A percentile compares a stretch with the other conserved stretches of the same genome.
Evolutionary conservation across 306 rosid genomes (phyloP).

Genomic region (Begonia peltatifolia): DNA sequence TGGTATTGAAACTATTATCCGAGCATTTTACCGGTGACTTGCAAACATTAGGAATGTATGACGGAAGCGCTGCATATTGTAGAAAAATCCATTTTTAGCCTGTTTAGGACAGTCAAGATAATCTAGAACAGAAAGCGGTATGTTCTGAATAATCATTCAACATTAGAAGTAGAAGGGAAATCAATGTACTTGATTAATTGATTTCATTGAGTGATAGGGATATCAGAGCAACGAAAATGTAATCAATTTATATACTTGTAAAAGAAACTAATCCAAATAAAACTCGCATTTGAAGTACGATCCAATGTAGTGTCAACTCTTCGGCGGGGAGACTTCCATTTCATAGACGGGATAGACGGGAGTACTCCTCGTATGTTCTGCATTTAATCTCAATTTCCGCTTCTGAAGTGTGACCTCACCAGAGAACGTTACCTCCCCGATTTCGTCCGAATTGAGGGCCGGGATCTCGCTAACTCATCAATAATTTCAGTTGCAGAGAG

Average conservation of each 20-base stretch:
- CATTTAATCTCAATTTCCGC: conserved; percentile 26
- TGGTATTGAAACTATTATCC: conserved; percentile 10
- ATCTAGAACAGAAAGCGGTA: background rate
- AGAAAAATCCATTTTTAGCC: background rate
- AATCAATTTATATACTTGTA: too few species aligned
- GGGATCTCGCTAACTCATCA: background rate
- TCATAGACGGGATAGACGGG: conserved; percentile 23
- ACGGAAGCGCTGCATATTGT: conserved; percentile 19
- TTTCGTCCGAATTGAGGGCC: conserved; percentile 4
- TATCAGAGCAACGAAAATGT: too few species aligned
- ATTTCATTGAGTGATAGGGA: too few species aligned
- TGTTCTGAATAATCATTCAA: too few species aligned
- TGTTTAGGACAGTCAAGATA: background rate
- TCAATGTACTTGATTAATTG: too few species aligned
- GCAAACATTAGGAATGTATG: conserved; percentile 5
- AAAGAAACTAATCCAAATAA: background rate
- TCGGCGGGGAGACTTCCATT: conserved; percentile 36
- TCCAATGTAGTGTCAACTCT: conserved; percentile 14
- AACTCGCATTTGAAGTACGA: conserved; percentile 13
- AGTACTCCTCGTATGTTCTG: conserved; percentile 11
- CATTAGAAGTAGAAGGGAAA: too few species aligned
- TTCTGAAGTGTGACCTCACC: conserved; percentile 23
- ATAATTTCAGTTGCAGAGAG: background rate
- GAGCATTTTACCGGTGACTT: conserved; percentile 9
- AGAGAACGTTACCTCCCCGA: background rate